phyloP scores from a whole-genome alignment of 306 rosid species.

The Quercus aquifolioides region DNA sequence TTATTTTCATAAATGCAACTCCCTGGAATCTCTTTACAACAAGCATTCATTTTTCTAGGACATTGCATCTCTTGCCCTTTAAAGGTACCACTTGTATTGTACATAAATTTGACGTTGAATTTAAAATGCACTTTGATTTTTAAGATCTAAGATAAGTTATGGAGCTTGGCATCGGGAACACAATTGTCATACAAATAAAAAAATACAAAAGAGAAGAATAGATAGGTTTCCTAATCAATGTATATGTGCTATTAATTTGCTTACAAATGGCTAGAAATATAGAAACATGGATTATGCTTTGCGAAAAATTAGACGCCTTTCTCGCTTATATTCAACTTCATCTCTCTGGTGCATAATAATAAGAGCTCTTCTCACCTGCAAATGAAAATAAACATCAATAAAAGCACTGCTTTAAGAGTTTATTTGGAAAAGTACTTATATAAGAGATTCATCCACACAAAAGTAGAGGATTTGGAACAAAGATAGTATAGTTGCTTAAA shows the following conservation, averaged over 20 bases:
- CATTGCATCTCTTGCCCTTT: too few species aligned
- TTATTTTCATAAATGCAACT: too few species aligned
- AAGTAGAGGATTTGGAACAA: neutral
- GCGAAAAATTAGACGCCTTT: slow-evolving; percentile 69
- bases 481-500: neutral
- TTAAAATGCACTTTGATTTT: too few species aligned
- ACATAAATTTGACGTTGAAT: too few species aligned
- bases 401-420: neutral
- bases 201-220: neutral
- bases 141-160: neutral
- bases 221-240: neutral
- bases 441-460: neutral
- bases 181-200: neutral
- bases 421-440: too few species aligned
- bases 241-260: neutral
- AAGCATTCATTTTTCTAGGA: too few species aligned
- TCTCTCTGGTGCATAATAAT: slow-evolving; percentile 97
- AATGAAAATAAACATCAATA: slow-evolving; percentile 10
- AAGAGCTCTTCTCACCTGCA: slow-evolving; percentile 97
- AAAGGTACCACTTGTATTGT: too few species aligned
- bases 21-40: too few species aligned
- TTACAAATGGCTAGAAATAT: neutral
- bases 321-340: slow-evolving; percentile 97
- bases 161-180: neutral
- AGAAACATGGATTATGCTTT: slow-evolving; percentile 46